phyloP scores from a whole-genome alignment of 768 basidiomycete species.

The Nidula microcarpa region DNA sequence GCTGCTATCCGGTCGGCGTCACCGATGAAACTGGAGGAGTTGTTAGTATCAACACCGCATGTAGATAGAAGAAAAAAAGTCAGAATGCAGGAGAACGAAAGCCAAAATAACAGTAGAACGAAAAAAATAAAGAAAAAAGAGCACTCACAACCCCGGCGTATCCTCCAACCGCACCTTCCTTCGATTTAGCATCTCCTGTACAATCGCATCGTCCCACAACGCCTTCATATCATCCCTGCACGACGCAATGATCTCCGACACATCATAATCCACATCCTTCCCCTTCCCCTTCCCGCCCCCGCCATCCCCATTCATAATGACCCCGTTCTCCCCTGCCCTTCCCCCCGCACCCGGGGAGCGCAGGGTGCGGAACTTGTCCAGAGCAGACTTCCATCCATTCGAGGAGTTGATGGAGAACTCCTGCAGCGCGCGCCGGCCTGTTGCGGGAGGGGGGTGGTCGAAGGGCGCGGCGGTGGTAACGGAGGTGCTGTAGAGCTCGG shows the following conservation, averaged over 20 bases:
- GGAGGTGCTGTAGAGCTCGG: constrained; percentile 41
- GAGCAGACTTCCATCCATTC: constrained; percentile 63
- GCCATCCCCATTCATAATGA: constrained; percentile 1
- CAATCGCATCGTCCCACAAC: constrained; percentile 64
- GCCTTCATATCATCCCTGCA: constrained; percentile 65
- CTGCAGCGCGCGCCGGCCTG: constrained; percentile 23
- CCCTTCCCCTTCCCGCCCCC: constrained; percentile 17
- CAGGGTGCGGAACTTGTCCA: constrained; percentile 48
- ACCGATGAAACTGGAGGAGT: constrained; percentile 54
- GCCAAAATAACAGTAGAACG: not conserved
- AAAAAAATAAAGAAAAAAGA: not conserved
- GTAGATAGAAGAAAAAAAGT: not conserved
- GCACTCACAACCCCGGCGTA: constrained; percentile 68
- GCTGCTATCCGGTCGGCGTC: constrained; percentile 66
- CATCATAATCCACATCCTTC: constrained; percentile 49
- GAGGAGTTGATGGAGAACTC: constrained; percentile 62
- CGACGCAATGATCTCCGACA: constrained; percentile 53
- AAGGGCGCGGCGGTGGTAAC: constrained; percentile 40
- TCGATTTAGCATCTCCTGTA: constrained; percentile 56
- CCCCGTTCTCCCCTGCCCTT: constrained; percentile 11
- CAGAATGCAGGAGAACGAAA: too few species aligned
- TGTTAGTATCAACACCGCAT: constrained; percentile 1
- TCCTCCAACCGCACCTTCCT: constrained; percentile 62
- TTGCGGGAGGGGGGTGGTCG: constrained; percentile 13
- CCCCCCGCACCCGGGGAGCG: constrained; percentile 22